Evolutionary conservation across 305 asterid genomes (phyloP).

Genomic region (Solanum hybrid): DNA sequence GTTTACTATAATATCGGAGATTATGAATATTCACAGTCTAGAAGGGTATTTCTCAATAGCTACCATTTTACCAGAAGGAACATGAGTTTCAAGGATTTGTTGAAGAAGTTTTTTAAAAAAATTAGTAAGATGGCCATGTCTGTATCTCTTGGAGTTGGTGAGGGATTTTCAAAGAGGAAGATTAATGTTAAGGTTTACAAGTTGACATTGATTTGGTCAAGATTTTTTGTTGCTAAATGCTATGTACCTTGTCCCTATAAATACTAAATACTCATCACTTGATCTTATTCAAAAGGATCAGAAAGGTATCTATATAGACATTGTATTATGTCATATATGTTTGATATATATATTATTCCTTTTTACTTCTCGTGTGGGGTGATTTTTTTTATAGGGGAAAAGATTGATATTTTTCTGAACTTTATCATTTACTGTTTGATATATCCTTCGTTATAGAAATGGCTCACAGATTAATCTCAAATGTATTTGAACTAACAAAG

Average conservation of each 20-base stretch:
- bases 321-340: background rate
- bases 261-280: background rate
- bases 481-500: too few relatives aligned
- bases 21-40: slow-evolving; percentile 8
- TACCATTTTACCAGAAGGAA: slow-evolving; percentile 4
- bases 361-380: background rate
- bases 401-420: too few relatives aligned
- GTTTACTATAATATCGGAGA: background rate
- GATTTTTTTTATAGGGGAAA: too few relatives aligned
- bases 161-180: background rate
- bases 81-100: background rate
- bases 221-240: background rate
- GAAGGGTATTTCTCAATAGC: slow-evolving; percentile 18
- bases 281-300: background rate
- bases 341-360: too few relatives aligned
- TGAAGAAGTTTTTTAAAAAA: background rate
- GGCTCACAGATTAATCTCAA: too few relatives aligned
- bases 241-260: slow-evolving; percentile 6
- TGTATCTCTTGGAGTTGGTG: background rate
- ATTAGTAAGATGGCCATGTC: background rate
- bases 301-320: background rate
- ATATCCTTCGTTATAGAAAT: too few relatives aligned
- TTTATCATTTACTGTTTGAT: too few relatives aligned
- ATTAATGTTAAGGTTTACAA: background rate
- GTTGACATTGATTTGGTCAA: slow-evolving; percentile 8